Conservation (phyloP, 805 yeast species). For the Sungouiozyma intestinalis region DNA sequence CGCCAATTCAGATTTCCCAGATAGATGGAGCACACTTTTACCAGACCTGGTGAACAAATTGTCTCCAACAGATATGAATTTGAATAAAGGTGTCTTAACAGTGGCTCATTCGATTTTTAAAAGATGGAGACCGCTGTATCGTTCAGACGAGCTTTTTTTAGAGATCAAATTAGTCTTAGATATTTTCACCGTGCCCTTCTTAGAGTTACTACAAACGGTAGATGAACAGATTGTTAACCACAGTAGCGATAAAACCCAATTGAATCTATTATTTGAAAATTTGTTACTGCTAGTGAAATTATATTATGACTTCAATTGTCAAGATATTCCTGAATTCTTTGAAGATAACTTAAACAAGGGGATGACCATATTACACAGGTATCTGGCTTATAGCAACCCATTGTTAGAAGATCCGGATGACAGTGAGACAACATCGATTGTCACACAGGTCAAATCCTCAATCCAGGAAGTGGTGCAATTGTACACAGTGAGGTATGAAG, state of each 20-base stretch:
- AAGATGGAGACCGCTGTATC: slow-evolving; percentile 90
- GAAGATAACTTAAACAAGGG: slow-evolving; percentile 77
- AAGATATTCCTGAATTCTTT: slow-evolving; percentile 95
- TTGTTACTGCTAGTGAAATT: slow-evolving; percentile 64
- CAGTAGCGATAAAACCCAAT: slow-evolving; percentile 36
- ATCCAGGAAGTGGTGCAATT: slow-evolving; percentile 78
- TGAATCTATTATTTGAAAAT: slow-evolving; percentile 56
- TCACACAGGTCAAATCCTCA: slow-evolving; percentile 66
- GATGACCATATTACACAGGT: slow-evolving; percentile 75
- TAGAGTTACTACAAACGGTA: slow-evolving; percentile 54
- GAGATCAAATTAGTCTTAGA: slow-evolving; percentile 83
- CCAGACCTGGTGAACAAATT: slow-evolving; percentile 64
- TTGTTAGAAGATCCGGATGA: slow-evolving; percentile 44
- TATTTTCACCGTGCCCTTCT: slow-evolving; percentile 72
- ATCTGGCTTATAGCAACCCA: slow-evolving; percentile 50
- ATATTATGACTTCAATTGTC: slow-evolving; percentile 90
- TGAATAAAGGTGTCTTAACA: slow-evolving; percentile 74
- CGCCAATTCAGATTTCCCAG: slow-evolving; percentile 95
- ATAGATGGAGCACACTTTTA: slow-evolving; percentile 69
- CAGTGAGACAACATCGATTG: slow-evolving; percentile 55
- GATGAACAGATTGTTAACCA: slow-evolving; percentile 51
- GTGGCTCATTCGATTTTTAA: slow-evolving; percentile 95
- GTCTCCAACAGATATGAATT: slow-evolving; percentile 51
- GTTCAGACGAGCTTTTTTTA: slow-evolving; percentile 78
- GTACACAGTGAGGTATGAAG: slow-evolving; percentile 85